phyloP scores from a whole-genome alignment of 1,139 yeast genomes.

The Yamadazyma conglobata region DNA sequence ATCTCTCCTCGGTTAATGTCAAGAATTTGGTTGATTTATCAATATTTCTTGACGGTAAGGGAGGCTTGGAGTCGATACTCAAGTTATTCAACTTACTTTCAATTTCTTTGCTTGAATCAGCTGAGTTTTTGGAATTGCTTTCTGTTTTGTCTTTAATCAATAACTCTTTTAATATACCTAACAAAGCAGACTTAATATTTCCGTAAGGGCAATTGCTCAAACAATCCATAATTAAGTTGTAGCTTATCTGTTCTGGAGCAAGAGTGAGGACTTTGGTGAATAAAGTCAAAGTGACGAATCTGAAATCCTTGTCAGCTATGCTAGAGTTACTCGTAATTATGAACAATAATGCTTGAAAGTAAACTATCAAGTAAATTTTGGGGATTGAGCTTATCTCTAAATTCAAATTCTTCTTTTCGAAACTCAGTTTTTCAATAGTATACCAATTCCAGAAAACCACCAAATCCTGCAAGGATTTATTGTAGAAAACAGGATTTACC shows the following conservation, averaged over 20 bases:
- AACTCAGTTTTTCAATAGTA: slow-evolving; percentile 25
- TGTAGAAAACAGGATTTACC: slow-evolving; percentile 25
- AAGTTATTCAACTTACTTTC: slow-evolving; percentile 9
- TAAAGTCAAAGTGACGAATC: slow-evolving; percentile 42
- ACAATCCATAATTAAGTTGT: slow-evolving; percentile 62
- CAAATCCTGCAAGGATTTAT: slow-evolving; percentile 27
- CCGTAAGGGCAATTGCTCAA: slow-evolving; percentile 67
- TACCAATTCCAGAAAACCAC: slow-evolving; percentile 42
- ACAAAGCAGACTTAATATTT: slow-evolving; percentile 53
- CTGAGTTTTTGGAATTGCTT: no score
- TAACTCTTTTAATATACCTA: slow-evolving; percentile 67
- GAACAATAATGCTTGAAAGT: slow-evolving; percentile 33
- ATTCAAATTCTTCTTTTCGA: slow-evolving; percentile 19
- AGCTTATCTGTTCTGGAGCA: slow-evolving; percentile 54
- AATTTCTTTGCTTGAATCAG: not conserved
- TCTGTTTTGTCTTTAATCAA: slow-evolving; percentile 24
- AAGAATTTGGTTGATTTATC: slow-evolving; percentile 27
- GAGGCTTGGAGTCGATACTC: slow-evolving; percentile 11
- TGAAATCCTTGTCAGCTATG: slow-evolving; percentile 14
- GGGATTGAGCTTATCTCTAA: slow-evolving; percentile 34
- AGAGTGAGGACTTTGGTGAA: slow-evolving; percentile 54
- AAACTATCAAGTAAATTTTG: slow-evolving; percentile 26
- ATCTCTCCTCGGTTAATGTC: slow-evolving; percentile 34
- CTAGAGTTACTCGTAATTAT: slow-evolving; percentile 18
- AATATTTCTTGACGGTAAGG: slow-evolving; percentile 18